Base-by-base conservation (phyloP, 805 yeast species). In the Kazachstania kunashirensis region DNA sequence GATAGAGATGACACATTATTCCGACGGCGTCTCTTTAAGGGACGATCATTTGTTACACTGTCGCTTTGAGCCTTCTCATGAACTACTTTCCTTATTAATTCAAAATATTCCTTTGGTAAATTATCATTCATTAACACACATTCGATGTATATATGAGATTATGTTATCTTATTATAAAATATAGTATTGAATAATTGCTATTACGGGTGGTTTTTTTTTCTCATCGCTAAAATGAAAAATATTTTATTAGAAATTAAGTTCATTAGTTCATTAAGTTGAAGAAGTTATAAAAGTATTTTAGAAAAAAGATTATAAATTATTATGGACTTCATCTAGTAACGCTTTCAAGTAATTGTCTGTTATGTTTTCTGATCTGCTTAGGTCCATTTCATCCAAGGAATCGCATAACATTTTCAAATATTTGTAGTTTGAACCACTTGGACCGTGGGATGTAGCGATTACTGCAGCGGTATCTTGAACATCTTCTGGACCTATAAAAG, bases 401-500 rank as follows among this genome's bases (percentile, higher is more conserved):
- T 62, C 54, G 31, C 69, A 68, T 39, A 88, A 62, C 34, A 65
- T 61, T 33, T 61, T 55, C 41, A 89, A 59, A 53, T 88, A 88
- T 49, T 84, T 94, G 34, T 64, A 57, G 52, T 88, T 88, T 12
- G 68, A 66, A 0, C 97, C 96, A 50, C 94, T 80, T 17, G 92
- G 92, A 0, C 97, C 97, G 5, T 46, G 49, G 13, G 80, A 64
- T 0, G 47, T 47, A 8, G 66, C 61, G 11, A 88, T 84, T 6
- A 73, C 66, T 14, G 48, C 46, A 0, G 94, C 94, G 0, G 95
- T 77, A 0, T 55, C 59, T 5, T 56, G 55, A 0, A 79, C 62
- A 3, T 53, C 52, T 53, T 86, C 94, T 1, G 95, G 94, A 0
- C 96, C 96, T 3, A 84, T 67, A 50, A 86, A 89, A 3, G 95